phyloP scores from a whole-genome alignment of 306 rosid genomes.

The Prinsepia uniflora region DNA sequence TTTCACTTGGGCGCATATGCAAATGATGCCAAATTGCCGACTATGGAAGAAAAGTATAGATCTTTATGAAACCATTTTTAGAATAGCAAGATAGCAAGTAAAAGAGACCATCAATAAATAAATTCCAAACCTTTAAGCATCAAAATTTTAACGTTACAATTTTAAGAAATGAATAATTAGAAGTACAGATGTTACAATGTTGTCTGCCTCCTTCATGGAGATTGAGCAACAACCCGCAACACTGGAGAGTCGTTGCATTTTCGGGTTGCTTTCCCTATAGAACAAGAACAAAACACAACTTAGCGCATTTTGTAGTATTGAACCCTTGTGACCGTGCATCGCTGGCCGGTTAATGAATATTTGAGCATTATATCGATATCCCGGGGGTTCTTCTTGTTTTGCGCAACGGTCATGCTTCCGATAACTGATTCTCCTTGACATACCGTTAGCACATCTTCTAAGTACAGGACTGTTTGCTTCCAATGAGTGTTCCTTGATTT shows the following conservation, averaged over 20 bases:
- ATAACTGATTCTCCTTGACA: constrained; percentile 78
- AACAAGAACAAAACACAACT: not conserved
- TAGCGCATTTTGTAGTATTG: constrained; percentile 87
- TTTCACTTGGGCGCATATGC: too few species aligned
- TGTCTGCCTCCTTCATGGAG: not conserved
- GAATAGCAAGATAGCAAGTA: not conserved
- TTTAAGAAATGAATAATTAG: constrained; percentile 23
- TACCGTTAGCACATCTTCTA: constrained; percentile 84
- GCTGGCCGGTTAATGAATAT: constrained; percentile 65
- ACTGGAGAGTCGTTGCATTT: constrained; percentile 3
- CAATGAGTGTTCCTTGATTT: constrained; percentile 83
- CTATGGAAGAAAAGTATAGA: not conserved
- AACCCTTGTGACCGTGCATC: constrained; percentile 57
- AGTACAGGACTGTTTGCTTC: constrained; percentile 94
- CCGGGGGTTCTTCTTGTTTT: constrained; percentile 76
- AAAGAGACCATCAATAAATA: not conserved
- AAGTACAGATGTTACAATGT: constrained; percentile 21
- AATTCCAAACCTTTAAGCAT: constrained; percentile 34
- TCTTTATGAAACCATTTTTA: not conserved
- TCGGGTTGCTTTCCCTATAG: not conserved
- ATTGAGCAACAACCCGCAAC: constrained; percentile 16
- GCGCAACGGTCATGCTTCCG: constrained; percentile 81
- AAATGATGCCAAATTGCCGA: too few species aligned
- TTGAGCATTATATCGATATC: constrained; percentile 85
- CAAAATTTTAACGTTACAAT: constrained; percentile 25